Percentiles rank a stretch among this genome's conserved stretches.
Evolutionary conservation across 768 basidiomycete species (phyloP).

Genomic region (Rhodotorula graminis): DNA sequence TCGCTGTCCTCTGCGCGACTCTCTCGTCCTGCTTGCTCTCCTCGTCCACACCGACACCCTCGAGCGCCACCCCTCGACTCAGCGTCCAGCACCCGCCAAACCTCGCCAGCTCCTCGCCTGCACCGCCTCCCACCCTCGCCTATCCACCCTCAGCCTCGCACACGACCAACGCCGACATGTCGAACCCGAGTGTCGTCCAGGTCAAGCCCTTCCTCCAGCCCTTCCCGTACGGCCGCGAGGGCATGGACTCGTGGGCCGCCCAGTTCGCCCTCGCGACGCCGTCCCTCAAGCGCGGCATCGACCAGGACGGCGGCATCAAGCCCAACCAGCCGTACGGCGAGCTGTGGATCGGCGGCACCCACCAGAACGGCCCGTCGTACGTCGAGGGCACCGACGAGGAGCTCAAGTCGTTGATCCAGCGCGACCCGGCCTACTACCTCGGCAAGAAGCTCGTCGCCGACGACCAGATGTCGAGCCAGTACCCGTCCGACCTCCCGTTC

Average conservation of each 20-base stretch:
- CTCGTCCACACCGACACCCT: too few relatives aligned
- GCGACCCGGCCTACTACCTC: constrained; percentile 25
- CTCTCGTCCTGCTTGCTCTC: too few relatives aligned
- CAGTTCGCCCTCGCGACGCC: constrained; percentile 18
- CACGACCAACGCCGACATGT: not conserved
- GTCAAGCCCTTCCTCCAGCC: constrained; percentile 40
- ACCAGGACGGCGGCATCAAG: constrained; percentile 33
- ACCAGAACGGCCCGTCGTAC: constrained; percentile 32
- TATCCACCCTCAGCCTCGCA: too few relatives aligned
- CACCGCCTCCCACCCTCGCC: not conserved
- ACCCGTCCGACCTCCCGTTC: constrained; percentile 35
- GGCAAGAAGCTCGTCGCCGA: constrained; percentile 33
- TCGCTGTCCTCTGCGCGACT: too few relatives aligned
- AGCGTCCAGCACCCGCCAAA: too few relatives aligned
- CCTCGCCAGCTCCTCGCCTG: not conserved
- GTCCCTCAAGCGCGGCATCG: constrained; percentile 6
- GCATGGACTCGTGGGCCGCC: constrained; percentile 13
- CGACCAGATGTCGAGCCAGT: constrained; percentile 28
- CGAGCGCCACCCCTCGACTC: too few relatives aligned
- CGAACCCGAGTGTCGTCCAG: constrained; percentile 25
- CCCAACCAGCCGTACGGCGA: constrained; percentile 28
- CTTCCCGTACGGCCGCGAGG: constrained; percentile 33
- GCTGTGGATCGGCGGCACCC: constrained; percentile 32
- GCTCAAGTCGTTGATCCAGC: constrained; percentile 22
- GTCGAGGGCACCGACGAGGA: constrained; percentile 6